phyloP scores from a whole-genome alignment of 345 rosid species.

The Orychophragmus violaceus region DNA sequence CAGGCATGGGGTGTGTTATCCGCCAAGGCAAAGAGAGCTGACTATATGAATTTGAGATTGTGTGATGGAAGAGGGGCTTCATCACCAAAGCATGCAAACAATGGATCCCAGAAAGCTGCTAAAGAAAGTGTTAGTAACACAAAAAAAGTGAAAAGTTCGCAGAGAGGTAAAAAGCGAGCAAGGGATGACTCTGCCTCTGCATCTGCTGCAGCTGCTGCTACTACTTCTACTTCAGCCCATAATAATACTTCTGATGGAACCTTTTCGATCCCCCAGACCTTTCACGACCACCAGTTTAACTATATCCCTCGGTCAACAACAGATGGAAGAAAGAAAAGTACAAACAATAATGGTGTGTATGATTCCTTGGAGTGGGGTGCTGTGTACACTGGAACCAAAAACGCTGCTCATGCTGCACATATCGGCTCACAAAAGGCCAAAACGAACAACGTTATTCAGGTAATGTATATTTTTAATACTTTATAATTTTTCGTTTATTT shows the following conservation, averaged over 20 bases:
- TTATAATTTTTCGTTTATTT: no score
- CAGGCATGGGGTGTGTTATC: slow-evolving; percentile 67
- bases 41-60: slow-evolving; percentile 38
- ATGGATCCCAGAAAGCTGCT: slow-evolving; percentile 35
- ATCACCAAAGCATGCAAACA: slow-evolving; percentile 18
- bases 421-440: slow-evolving; percentile 51
- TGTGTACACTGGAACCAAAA: slow-evolving; percentile 37
- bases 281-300: slow-evolving; percentile 43
- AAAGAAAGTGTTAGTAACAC: slow-evolving; percentile 22
- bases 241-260: slow-evolving; percentile 39
- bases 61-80: slow-evolving; percentile 36
- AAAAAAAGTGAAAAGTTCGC: slow-evolving; percentile 36
- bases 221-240: slow-evolving; percentile 27
- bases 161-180: slow-evolving; percentile 37
- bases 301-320: slow-evolving; percentile 38
- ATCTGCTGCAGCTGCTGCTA: slow-evolving; percentile 25
- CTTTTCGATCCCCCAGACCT: slow-evolving; percentile 45
- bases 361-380: slow-evolving; percentile 31
- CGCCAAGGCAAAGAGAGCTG: slow-evolving; percentile 45
- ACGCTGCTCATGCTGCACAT: slow-evolving; percentile 42
- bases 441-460: no score
- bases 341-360: slow-evolving; percentile 21
- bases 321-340: slow-evolving; percentile 26
- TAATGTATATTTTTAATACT: no score
- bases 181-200: slow-evolving; percentile 17